Evolutionary conservation across 164 flowering plant genomes (phyloP).

Genomic region (Tetracentron sinense): DNA sequence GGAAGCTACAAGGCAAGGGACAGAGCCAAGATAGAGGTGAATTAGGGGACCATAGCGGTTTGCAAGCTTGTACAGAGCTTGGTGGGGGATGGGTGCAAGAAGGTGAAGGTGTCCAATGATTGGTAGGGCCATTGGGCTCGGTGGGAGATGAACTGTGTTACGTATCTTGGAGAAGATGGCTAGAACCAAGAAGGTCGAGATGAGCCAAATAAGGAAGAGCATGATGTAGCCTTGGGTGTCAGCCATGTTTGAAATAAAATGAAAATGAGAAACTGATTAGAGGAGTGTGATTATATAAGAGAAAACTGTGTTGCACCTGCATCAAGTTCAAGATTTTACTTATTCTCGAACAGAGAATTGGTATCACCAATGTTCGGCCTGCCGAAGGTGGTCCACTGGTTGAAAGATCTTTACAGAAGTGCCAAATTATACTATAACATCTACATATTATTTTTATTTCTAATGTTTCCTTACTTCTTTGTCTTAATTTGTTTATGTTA

Average conservation of each 20-base stretch:
- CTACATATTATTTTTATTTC: too few relatives aligned
- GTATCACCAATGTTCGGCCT: too few relatives aligned
- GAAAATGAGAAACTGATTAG: neutral
- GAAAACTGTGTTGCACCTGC: too few relatives aligned
- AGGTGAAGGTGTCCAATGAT: slow-evolving; percentile 62
- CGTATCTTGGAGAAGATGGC: slow-evolving; percentile 10
- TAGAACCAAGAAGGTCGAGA: slow-evolving; percentile 22
- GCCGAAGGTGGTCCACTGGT: too few relatives aligned
- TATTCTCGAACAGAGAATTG: too few relatives aligned
- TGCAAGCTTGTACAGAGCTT: slow-evolving; percentile 37
- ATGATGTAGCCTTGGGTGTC: slow-evolving; percentile 16
- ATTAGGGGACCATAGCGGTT: slow-evolving; percentile 49
- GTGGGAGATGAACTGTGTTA: slow-evolving; percentile 30
- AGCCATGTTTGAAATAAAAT: slow-evolving; percentile 1
- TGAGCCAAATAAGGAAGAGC: slow-evolving; percentile 24
- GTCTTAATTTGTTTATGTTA: too few relatives aligned
- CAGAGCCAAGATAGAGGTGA: slow-evolving; percentile 43
- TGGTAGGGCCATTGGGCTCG: slow-evolving; percentile 47
- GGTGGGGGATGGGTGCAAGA: slow-evolving; percentile 46
- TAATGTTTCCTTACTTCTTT: too few relatives aligned
- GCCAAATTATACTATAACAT: too few relatives aligned
- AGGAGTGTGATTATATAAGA: neutral
- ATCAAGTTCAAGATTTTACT: too few relatives aligned
- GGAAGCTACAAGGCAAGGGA: slow-evolving; percentile 41
- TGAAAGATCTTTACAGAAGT: too few relatives aligned